Evolutionary conservation across 805 yeast species (phyloP), one percentile per base, ranked within the genome.

Genomic region (Starmerella lactis-condensi): DNA sequence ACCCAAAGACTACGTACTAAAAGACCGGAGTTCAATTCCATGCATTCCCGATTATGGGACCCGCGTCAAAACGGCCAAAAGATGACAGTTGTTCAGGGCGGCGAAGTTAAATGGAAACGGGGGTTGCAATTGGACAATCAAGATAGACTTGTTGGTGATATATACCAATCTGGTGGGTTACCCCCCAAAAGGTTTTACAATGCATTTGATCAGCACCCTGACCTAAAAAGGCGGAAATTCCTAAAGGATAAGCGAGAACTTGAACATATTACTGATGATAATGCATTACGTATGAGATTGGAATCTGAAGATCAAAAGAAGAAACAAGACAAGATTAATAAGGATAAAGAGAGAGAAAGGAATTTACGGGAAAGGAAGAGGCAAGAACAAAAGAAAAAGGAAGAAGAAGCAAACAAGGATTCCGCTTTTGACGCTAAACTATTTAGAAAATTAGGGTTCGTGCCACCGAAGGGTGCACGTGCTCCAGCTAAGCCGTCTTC

Each of bases 1-100:
- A 85, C 78, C 38, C 41, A 61, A 29, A 24, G 32, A 7, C 57
- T 69, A 33, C 61, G 64, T 26, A 62, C 71, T n/a, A 62, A 66
- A 38, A 58, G 96, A 38, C 66, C 79, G 59, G 96, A 83, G 50
- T 58, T 85, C 32, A 76, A 70, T 29, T 44, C 50, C 67, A 76
- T 11, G 56, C 67, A 37, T 58, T 64, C 36, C 53, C 70, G 35
- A 50, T 67, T 52, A 62, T 69, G 43, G 65, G 79, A 5, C 72
- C 82, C 4, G 54, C 58, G 29, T 8, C 24, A 28, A 12, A 57
- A 68, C 64, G 17, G 55, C 46, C 31, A 68, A 62, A 26, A 35
- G 13, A 22, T 44, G 34, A 56, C 63, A 1, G 51, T 67, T 39
- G 57, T 57, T 26, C 43, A 59, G 30, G 61, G 57, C 4, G 50